Evolutionary conservation across 805 yeast species (phyloP).

Genomic region (Candida quercuum): DNA sequence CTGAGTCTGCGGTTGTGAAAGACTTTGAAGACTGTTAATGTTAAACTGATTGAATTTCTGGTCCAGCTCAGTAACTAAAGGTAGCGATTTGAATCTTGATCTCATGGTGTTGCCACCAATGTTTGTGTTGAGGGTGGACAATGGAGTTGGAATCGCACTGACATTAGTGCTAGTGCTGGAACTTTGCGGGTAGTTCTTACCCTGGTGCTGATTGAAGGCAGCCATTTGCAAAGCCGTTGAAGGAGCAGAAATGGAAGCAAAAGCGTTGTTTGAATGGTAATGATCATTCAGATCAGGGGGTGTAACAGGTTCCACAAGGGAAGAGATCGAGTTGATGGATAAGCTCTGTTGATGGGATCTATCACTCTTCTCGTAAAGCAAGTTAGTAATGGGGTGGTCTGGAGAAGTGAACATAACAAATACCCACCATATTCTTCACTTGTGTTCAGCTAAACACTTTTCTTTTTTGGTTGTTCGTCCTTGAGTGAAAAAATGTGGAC

Average conservation of each 20-base stretch:
- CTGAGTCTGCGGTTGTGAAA: conserved; percentile 8
- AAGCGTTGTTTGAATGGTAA: conserved; percentile 18
- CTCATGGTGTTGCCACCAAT: conserved; percentile 23
- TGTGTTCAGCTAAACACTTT: not conserved
- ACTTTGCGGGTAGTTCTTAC: not conserved
- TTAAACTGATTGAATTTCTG: conserved; percentile 23
- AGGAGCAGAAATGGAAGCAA: conserved; percentile 2
- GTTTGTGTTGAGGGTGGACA: conserved; percentile 16
- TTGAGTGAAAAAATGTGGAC: not conserved
- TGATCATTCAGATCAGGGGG: conserved; percentile 36
- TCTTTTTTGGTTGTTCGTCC: not conserved
- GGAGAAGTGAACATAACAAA: no score
- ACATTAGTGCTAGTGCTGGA: conserved; percentile 1
- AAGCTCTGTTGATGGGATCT: conserved; percentile 20
- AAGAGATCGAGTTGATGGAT: conserved; percentile 33
- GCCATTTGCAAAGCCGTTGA: conserved; percentile 3
- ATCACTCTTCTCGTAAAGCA: no score
- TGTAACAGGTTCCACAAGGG: conserved; percentile 47
- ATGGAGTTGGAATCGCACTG: conserved; percentile 13
- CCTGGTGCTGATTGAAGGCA: not conserved
- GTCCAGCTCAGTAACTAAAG: conserved; percentile 30
- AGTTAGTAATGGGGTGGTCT: no score
- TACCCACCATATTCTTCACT: no score
- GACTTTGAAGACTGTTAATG: conserved; percentile 18
- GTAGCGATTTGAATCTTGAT: conserved; percentile 26